A percentile compares a stretch with the other conserved stretches of the same genome.
phyloP scores from a whole-genome alignment of 306 rosid genomes.

The Fagus crenata region DNA sequence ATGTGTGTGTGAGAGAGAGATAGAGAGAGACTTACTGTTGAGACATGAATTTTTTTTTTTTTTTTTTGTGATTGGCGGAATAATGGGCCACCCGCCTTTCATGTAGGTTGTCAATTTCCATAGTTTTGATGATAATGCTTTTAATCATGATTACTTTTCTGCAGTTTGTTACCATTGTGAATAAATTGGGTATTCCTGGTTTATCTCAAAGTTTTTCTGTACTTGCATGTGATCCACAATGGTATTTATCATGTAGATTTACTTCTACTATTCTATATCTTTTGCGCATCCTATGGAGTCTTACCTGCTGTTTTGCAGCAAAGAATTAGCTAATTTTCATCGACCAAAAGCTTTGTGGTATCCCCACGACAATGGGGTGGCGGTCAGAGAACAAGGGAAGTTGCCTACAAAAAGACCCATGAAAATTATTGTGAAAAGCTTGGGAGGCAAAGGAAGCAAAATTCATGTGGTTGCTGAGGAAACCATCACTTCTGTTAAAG shows the following conservation, averaged over 20 bases:
- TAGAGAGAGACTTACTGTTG: too few species aligned
- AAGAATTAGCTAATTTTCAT: conserved; percentile 93
- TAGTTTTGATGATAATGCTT: not conserved
- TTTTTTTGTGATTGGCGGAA: not conserved
- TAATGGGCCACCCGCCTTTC: not conserved
- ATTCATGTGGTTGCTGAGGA: conserved; percentile 79
- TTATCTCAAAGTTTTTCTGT: not conserved
- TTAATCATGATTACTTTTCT: not conserved
- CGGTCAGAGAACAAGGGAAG: conserved; percentile 79
- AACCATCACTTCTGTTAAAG: conserved; percentile 71
- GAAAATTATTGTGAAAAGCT: conserved; percentile 84
- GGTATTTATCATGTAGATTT: not conserved
- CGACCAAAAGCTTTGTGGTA: conserved; percentile 95
- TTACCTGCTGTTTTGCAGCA: conserved; percentile 57
- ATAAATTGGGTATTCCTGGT: not conserved
- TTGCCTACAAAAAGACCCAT: conserved; percentile 71
- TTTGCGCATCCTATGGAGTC: conserved; percentile 21
- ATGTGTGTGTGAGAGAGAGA: too few species aligned
- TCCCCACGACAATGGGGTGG: conserved; percentile 88
- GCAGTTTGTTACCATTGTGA: not conserved
- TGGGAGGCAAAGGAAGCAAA: conserved; percentile 94
- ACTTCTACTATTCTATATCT: conserved; percentile 9
- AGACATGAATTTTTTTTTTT: too few species aligned
- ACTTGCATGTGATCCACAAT: not conserved
- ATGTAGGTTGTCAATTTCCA: not conserved